Evolutionary conservation across 768 basidiomycete genomes (phyloP).

Genomic region (Grammothele lineata): DNA sequence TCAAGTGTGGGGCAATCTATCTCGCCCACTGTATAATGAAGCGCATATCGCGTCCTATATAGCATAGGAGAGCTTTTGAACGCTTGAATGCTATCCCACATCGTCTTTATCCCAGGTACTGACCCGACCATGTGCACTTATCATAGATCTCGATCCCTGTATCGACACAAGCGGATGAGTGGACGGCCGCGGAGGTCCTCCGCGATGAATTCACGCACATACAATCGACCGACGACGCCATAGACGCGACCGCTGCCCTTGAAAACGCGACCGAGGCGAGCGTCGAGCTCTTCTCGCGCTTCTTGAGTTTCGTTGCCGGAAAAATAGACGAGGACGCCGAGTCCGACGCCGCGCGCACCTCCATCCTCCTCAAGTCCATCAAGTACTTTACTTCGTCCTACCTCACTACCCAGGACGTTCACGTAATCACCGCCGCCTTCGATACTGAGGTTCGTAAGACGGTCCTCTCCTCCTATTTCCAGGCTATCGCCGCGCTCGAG

Average conservation of each 20-base stretch:
- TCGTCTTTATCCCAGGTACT: too few species aligned
- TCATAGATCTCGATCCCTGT: constrained; percentile 81
- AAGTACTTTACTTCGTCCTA: constrained; percentile 74
- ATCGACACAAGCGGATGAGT: constrained; percentile 73
- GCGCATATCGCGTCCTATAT: too few species aligned
- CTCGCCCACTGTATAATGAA: too few species aligned
- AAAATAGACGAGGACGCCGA: constrained; percentile 54
- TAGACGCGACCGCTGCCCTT: constrained; percentile 47
- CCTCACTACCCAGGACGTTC: constrained; percentile 72
- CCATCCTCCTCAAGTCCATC: constrained; percentile 71
- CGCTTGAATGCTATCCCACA: too few species aligned
- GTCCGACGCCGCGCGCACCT: constrained; percentile 47
- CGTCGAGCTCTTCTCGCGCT: constrained; percentile 77
- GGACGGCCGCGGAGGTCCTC: constrained; percentile 91
- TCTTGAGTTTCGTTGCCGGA: constrained; percentile 72
- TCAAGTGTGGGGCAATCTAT: too few species aligned
- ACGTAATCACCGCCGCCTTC: constrained; percentile 72
- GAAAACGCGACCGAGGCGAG: constrained; percentile 60
- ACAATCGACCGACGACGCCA: constrained; percentile 52
- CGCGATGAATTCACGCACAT: constrained; percentile 81
- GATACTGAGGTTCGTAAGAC: constrained; percentile 72
- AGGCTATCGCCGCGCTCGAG: constrained; percentile 68
- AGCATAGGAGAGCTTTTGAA: too few species aligned
- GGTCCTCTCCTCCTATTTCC: constrained; percentile 77
- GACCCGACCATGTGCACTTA: too few species aligned